These are phyloP conservation scores for Ustilago lituana DNA, from an alignment of 1,284 basidiomycete genomes.

Conservation along the genomic window DNA sequence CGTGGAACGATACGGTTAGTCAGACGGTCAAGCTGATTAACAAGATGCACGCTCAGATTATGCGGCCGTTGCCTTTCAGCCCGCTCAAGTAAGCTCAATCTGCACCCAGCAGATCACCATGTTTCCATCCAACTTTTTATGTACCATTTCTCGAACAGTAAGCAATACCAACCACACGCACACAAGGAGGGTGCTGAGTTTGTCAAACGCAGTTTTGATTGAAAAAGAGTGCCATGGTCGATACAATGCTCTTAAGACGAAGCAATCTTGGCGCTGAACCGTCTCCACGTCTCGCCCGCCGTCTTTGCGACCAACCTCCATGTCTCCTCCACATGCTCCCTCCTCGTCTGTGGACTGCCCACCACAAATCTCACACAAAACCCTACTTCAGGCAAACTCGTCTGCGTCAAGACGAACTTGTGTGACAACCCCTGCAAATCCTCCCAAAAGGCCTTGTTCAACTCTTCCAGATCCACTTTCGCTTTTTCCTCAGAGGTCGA, in stretches of 20 bases:
- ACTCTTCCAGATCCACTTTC: conserved; percentile 34
- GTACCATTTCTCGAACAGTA: background rate
- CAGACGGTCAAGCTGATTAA: conserved; percentile 65
- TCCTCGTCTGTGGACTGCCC: conserved; percentile 47
- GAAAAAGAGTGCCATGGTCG: too few species aligned
- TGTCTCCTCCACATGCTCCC: conserved; percentile 49
- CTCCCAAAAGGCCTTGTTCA: conserved; percentile 53
- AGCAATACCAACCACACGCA: background rate
- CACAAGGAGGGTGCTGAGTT: too few species aligned
- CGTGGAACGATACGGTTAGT: conserved; percentile 64
- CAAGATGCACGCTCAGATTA: conserved; percentile 66
- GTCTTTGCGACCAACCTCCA: conserved; percentile 36
- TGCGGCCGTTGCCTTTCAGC: conserved; percentile 56
- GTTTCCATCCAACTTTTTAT: background rate
- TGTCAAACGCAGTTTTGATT: too few species aligned
- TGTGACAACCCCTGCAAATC: conserved; percentile 31
- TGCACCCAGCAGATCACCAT: background rate
- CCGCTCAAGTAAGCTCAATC: conserved; percentile 34
- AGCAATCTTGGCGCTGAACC: conserved; percentile 5
- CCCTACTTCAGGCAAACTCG: conserved; percentile 58
- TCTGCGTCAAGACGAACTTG: conserved; percentile 60
- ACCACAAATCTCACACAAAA: conserved; percentile 59
- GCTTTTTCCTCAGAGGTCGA: too few species aligned
- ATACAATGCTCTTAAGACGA: background rate
- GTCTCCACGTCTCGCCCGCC: conserved; percentile 18